phyloP scores from a whole-genome alignment of 257 asterid genomes.

The Leonotis leonurus region DNA sequence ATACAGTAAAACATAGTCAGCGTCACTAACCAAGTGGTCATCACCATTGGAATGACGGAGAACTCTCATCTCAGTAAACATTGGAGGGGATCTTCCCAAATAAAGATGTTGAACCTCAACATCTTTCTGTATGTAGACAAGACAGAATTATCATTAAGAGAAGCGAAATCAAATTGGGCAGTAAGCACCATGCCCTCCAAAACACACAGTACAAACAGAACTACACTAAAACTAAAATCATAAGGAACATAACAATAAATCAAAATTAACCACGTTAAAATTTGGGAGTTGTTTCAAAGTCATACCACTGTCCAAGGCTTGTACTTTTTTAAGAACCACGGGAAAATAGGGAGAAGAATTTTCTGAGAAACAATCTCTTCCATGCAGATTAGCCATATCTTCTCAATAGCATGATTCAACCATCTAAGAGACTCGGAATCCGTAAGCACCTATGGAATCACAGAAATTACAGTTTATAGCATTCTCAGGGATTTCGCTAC shows the following conservation, averaged over 20 bases:
- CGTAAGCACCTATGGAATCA: slow-evolving; percentile 56
- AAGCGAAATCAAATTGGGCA: neutral
- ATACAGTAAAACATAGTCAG: slow-evolving; percentile 6
- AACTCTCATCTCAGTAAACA: slow-evolving; percentile 89
- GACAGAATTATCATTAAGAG: slow-evolving; percentile 11
- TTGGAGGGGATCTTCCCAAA: slow-evolving; percentile 88
- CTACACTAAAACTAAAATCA: too few relatives aligned
- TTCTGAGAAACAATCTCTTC: slow-evolving; percentile 95
- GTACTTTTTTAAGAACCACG: slow-evolving; percentile 93
- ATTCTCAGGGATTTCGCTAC: neutral
- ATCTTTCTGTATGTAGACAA: slow-evolving; percentile 46
- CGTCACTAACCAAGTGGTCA: slow-evolving; percentile 78
- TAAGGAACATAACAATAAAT: neutral
- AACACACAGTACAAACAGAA: too few relatives aligned
- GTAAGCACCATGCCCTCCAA: too few relatives aligned
- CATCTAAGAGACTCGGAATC: slow-evolving; percentile 91
- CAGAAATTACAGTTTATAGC: neutral
- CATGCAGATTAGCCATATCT: slow-evolving; percentile 89
- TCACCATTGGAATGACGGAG: slow-evolving; percentile 56
- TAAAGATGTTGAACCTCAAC: slow-evolving; percentile 70
- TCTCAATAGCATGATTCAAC: slow-evolving; percentile 81
- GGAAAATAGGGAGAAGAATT: slow-evolving; percentile 76
- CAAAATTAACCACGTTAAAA: neutral
- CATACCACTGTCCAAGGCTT: slow-evolving; percentile 99
- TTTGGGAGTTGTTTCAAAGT: neutral